These are phyloP conservation scores for Cystobasidium slooffiae DNA, from an alignment of 1,284 basidiomycete species.

Conservation along the genomic window DNA sequence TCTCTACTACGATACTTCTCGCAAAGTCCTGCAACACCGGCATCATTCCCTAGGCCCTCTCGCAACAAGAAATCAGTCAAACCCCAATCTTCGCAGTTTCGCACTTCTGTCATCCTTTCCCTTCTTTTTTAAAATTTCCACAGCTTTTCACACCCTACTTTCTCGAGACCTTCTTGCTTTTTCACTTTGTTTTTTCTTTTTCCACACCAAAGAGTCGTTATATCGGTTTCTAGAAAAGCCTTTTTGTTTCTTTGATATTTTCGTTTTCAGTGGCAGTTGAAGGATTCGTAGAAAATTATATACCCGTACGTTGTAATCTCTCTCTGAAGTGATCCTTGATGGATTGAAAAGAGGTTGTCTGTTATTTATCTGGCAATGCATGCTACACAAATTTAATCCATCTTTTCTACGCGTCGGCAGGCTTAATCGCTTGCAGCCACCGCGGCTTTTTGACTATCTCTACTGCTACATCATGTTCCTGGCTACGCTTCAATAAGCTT, in stretches of 20 bases:
- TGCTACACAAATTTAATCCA: not conserved
- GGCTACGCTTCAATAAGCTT: not conserved
- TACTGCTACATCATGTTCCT: not conserved
- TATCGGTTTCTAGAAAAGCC: too few species aligned
- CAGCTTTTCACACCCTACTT: not conserved
- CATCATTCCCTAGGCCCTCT: not conserved
- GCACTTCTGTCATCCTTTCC: not conserved
- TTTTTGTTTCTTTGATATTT: too few species aligned
- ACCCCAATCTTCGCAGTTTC: not conserved
- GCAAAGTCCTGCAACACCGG: too few species aligned
- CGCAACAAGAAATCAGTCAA: not conserved
- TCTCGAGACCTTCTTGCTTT: not conserved
- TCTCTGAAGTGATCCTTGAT: too few species aligned
- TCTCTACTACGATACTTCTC: too few species aligned
- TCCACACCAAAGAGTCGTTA: not conserved
- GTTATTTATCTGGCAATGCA: conserved; percentile 3
- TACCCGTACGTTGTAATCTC: too few species aligned
- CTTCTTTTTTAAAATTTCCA: not conserved
- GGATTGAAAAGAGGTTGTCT: too few species aligned
- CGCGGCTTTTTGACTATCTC: too few species aligned
- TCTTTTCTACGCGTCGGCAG: not conserved
- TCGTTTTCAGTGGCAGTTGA: too few species aligned
- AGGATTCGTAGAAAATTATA: too few species aligned
- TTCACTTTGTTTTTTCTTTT: not conserved
- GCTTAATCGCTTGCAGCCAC: too few species aligned